A percentile compares a stretch with the other conserved stretches of the same genome.
phyloP scores from a whole-genome alignment of 106 monocot species.

The Allium cepa region DNA sequence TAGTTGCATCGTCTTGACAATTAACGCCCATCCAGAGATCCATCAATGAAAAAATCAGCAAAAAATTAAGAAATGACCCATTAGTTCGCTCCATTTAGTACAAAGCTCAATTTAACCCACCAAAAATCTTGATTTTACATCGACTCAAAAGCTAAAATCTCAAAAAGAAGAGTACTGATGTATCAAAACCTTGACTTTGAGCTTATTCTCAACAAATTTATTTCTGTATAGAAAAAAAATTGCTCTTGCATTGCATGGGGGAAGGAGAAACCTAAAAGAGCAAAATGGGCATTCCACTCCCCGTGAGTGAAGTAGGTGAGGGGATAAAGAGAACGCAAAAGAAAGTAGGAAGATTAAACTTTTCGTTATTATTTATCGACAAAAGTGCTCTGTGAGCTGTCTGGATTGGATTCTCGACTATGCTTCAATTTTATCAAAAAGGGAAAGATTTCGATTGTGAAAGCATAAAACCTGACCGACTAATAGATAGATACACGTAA shows the following conservation, averaged over 20 bases:
- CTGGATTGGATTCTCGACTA: too few relatives aligned
- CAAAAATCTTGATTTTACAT: background rate
- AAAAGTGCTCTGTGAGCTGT: too few relatives aligned
- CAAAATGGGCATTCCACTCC: too few relatives aligned
- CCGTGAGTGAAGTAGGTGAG: too few relatives aligned
- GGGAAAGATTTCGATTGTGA: too few relatives aligned
- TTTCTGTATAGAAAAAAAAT: too few relatives aligned
- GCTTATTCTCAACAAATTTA: background rate
- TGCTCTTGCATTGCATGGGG: too few relatives aligned
- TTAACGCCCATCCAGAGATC: slow-evolving; percentile 19
- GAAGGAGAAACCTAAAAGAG: too few relatives aligned
- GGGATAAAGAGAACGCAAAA: too few relatives aligned
- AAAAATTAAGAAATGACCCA: background rate
- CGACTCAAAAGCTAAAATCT: background rate
- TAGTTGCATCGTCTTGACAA: slow-evolving; percentile 52
- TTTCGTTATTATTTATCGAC: too few relatives aligned
- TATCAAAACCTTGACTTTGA: background rate
- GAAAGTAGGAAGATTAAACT: too few relatives aligned
- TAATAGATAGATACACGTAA: background rate
- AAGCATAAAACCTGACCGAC: background rate
- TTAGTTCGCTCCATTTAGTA: slow-evolving; percentile 19
- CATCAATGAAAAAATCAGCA: slow-evolving; percentile 15
- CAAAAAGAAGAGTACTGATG: background rate
- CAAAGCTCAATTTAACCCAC: background rate
- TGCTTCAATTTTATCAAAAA: too few relatives aligned